These are phyloP conservation scores for Spongospora subterranea DNA, from an alignment of 208 protist species.

Conservation along the genomic window DNA sequence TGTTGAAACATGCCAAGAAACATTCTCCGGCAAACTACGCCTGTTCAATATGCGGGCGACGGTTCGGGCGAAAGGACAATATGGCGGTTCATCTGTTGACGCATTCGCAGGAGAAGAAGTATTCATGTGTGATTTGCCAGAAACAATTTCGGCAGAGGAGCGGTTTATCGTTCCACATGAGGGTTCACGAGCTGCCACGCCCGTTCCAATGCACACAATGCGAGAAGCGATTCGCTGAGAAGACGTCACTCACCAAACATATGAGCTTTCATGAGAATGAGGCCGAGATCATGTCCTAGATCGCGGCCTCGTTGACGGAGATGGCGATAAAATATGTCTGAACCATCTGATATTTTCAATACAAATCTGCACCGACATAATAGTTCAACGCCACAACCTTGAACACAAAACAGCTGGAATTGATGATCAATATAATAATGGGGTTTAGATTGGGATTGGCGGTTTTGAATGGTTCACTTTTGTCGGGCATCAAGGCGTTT, in stretches of 20 bases:
- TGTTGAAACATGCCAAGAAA: conserved; percentile 24
- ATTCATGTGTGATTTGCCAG: not conserved
- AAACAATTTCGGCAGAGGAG: not conserved
- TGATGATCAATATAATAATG: too few species aligned
- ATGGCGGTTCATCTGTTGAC: not conserved
- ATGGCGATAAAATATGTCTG: not conserved
- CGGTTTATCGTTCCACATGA: conserved; percentile 55
- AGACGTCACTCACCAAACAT: not conserved
- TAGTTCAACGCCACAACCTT: not conserved
- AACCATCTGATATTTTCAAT: not conserved
- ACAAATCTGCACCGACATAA: not conserved
- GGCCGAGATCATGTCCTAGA: not conserved
- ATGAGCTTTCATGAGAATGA: not conserved
- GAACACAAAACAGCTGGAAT: not conserved
- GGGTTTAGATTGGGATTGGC: too few species aligned
- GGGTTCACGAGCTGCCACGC: not conserved
- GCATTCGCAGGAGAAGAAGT: conserved; percentile 6
- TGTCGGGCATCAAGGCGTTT: not conserved
- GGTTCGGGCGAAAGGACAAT: conserved; percentile 43
- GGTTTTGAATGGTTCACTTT: too few species aligned
- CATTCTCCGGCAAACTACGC: not conserved
- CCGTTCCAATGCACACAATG: not conserved
- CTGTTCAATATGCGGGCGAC: not conserved
- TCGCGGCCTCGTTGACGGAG: not conserved
- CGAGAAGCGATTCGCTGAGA: not conserved